Percentiles rank a stretch among this genome's conserved stretches.
Conservation (phyloP, 805 yeast genomes). For the Zygotorulaspora florentina region DNA sequence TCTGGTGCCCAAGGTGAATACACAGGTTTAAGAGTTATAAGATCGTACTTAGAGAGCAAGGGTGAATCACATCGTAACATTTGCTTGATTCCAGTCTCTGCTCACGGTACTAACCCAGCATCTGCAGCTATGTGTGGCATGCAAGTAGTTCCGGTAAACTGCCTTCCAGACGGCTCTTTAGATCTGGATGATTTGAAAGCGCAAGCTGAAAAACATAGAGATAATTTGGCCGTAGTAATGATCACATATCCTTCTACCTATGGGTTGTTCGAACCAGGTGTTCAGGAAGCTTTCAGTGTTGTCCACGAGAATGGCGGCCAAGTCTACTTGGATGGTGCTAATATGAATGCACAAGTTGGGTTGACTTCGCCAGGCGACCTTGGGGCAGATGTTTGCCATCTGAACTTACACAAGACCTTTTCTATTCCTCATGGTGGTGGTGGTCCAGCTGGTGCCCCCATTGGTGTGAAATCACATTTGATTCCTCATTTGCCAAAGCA, state of each 20-base stretch:
- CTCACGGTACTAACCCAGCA: slow-evolving; percentile 98
- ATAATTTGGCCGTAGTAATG: slow-evolving; percentile 84
- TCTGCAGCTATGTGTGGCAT: slow-evolving; percentile 97
- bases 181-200: slow-evolving; percentile 70
- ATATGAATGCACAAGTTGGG: slow-evolving; percentile 99
- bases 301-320: slow-evolving; percentile 89
- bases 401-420: slow-evolving; percentile 95
- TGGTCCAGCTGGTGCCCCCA: slow-evolving; percentile 99
- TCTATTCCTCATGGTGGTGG: slow-evolving; percentile 99
- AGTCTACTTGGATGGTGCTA: slow-evolving; percentile 97
- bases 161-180: slow-evolving; percentile 78
- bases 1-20: slow-evolving; percentile 99
- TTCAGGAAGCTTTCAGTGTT: slow-evolving; percentile 75
- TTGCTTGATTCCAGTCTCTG: slow-evolving; percentile 93
- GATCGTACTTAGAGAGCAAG: slow-evolving; percentile 62
- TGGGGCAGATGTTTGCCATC: slow-evolving; percentile 97
- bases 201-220: slow-evolving; percentile 67
- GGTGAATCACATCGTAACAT: slow-evolving; percentile 76
- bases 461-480: slow-evolving; percentile 82
- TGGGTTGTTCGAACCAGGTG: slow-evolving; percentile 92
- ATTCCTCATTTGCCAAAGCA: slow-evolving; percentile 81
- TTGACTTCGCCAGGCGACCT: slow-evolving; percentile 95
- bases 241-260: slow-evolving; percentile 97
- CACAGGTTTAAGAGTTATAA: slow-evolving; percentile 85
- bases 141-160: slow-evolving; percentile 89